A percentile compares a stretch with the other conserved stretches of the same genome.
Evolutionary conservation across 768 basidiomycete genomes (phyloP).

Genomic region (Pisolithus orientalis): DNA sequence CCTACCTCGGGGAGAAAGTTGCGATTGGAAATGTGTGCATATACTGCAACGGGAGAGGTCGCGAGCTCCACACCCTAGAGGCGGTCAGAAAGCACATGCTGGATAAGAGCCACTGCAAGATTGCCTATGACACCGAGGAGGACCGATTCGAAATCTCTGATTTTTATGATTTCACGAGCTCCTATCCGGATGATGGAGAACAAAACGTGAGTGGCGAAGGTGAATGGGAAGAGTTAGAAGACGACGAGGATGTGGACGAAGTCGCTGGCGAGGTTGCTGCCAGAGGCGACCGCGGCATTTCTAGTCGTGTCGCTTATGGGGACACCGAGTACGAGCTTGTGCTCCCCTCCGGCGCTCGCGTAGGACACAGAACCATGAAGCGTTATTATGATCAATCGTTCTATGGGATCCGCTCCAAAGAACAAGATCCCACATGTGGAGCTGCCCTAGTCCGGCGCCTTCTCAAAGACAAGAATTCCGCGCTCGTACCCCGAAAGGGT

Average conservation of each 20-base stretch:
- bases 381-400: constrained; percentile 86
- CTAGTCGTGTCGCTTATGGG: constrained; percentile 64
- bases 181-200: constrained; percentile 51
- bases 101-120: constrained; percentile 95
- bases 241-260: constrained; percentile 23
- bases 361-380: constrained; percentile 85
- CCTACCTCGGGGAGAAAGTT: constrained; percentile 88
- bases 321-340: constrained; percentile 84
- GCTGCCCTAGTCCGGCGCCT: constrained; percentile 71
- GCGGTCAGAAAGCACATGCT: constrained; percentile 94
- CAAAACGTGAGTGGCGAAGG: constrained; percentile 30
- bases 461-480: constrained; percentile 76
- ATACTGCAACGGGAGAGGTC: constrained; percentile 76
- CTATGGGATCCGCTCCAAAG: constrained; percentile 36
- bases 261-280: constrained; percentile 34
- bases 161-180: constrained; percentile 85
- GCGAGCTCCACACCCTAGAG: constrained; percentile 77
- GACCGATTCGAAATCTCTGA: constrained; percentile 88
- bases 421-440: constrained; percentile 64
- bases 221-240: constrained; percentile 32
- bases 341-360: constrained; percentile 85
- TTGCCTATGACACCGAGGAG: constrained; percentile 76
- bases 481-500: constrained; percentile 77
- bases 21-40: constrained; percentile 92
- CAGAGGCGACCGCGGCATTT: constrained; percentile 27